Conservation (phyloP, 1,139 yeast genomes). For the Geotrichum phurueaensis region DNA sequence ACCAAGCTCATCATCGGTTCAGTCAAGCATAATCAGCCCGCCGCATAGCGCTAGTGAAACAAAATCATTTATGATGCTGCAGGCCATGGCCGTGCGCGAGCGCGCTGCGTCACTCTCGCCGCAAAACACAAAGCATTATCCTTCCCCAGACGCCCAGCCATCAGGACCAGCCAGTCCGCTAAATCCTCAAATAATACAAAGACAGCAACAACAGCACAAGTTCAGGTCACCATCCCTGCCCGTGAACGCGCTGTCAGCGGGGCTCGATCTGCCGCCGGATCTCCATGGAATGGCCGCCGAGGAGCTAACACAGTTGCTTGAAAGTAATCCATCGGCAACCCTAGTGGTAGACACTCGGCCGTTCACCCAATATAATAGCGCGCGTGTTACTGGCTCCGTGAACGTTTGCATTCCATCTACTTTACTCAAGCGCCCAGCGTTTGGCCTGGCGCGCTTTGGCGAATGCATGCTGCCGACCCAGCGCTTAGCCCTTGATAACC, state of each 20-base stretch:
- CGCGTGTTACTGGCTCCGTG: slow-evolving; percentile 50
- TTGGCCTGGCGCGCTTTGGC: slow-evolving; percentile 49
- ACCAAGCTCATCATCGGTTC: not conserved
- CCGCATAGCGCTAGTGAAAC: slow-evolving; percentile 1
- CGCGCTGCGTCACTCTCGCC: not conserved
- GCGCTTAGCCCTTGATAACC: slow-evolving; percentile 28
- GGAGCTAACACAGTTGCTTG: slow-evolving; percentile 13
- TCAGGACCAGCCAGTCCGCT: not conserved
- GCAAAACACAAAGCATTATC: not conserved
- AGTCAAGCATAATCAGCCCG: not conserved
- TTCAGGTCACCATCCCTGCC: slow-evolving; percentile 22
- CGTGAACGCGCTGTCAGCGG: slow-evolving; percentile 10
- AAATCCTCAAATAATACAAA: not conserved
- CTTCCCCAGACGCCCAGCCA: not conserved
- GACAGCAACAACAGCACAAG: not conserved
- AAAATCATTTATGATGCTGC: slow-evolving; percentile 1
- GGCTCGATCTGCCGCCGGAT: slow-evolving; percentile 13
- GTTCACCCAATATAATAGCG: slow-evolving; percentile 51
- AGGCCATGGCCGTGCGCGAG: not conserved
- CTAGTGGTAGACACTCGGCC: slow-evolving; percentile 63
- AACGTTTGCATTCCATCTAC: slow-evolving; percentile 76
- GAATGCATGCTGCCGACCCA: slow-evolving; percentile 47
- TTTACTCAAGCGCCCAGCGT: slow-evolving; percentile 59
- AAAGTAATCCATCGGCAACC: not conserved
- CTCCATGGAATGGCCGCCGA: not conserved